Percentiles rank a stretch among this genome's conserved stretches.
Conservation (phyloP, 257 asterid species). For the Primulina eburnea region DNA sequence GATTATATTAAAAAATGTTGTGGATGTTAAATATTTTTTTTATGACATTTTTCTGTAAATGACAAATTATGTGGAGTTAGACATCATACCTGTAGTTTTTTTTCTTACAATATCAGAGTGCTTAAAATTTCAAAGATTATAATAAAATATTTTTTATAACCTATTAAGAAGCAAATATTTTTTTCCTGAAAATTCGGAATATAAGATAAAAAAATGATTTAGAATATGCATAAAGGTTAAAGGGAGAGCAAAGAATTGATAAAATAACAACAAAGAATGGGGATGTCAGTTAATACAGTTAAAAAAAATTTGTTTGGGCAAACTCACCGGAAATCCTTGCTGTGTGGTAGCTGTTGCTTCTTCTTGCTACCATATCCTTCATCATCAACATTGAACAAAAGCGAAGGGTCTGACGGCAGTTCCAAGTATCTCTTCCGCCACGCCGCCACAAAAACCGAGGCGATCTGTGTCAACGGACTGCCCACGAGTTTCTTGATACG, state of each 20-base stretch:
- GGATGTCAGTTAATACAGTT: conserved; percentile 22
- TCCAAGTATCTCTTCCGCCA: conserved; percentile 52
- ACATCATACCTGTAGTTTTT: too few species aligned
- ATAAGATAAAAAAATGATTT: neutral
- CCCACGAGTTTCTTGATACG: conserved; percentile 78
- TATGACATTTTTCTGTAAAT: too few species aligned
- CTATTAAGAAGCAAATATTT: too few species aligned
- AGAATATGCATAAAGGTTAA: too few species aligned
- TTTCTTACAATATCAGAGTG: too few species aligned
- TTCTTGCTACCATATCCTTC: conserved; percentile 25
- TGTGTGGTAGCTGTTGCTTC: conserved; percentile 63
- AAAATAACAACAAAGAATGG: neutral
- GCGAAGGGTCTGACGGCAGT: conserved; percentile 51
- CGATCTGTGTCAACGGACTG: conserved; percentile 75
- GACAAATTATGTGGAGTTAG: too few species aligned
- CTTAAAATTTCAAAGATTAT: too few species aligned
- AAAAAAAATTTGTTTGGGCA: neutral
- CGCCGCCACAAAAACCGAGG: conserved; percentile 65
- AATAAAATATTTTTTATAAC: neutral
- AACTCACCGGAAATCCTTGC: conserved; percentile 74
- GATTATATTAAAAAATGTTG: too few species aligned
- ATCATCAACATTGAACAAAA: conserved; percentile 48
- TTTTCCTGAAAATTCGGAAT: too few species aligned
- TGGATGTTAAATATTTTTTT: too few species aligned
- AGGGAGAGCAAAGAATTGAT: neutral